Percentiles rank a stretch among this genome's conserved stretches.
These are phyloP conservation scores for Sclerotiophoma versabilis DNA, from an alignment of 2,329 filamentous ascomycete genomes.

Conservation along the genomic window DNA sequence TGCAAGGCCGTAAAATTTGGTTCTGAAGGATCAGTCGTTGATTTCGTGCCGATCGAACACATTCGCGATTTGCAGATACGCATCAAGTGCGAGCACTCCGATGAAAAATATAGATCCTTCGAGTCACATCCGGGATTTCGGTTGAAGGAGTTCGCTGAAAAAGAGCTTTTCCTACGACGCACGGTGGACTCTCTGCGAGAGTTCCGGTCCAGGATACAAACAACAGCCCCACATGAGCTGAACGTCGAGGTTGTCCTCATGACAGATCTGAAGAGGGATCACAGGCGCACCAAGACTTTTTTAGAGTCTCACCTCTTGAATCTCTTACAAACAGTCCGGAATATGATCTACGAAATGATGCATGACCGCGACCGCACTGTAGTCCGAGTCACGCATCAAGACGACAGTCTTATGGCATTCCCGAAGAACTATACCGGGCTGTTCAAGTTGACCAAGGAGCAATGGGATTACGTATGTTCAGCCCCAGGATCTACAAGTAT, in stretches of 20 bases:
- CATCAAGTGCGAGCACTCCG: slow-evolving; percentile 33
- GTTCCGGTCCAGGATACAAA: neutral
- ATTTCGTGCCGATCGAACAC: slow-evolving; percentile 20
- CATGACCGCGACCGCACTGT: slow-evolving; percentile 20
- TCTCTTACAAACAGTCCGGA: slow-evolving; percentile 26
- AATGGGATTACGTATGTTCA: slow-evolving; percentile 29
- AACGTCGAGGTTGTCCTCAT: slow-evolving; percentile 33
- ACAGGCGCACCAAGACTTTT: no score
- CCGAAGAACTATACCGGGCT: slow-evolving; percentile 23
- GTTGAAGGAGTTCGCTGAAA: neutral
- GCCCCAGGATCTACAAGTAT: no score
- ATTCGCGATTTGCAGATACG: slow-evolving; percentile 33
- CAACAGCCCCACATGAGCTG: slow-evolving; percentile 1
- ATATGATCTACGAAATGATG: slow-evolving; percentile 26
- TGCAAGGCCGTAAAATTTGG: neutral
- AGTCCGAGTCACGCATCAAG: slow-evolving; percentile 29
- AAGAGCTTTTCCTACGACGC: neutral
- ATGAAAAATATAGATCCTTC: neutral
- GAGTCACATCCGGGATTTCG: neutral
- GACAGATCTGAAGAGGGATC: slow-evolving; percentile 7
- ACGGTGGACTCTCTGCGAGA: slow-evolving; percentile 1
- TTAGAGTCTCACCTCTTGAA: slow-evolving; percentile 4
- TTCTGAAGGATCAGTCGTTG: neutral
- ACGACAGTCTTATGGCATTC: slow-evolving; percentile 22
- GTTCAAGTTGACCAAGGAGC: slow-evolving; percentile 25